Evolutionary conservation across 176 grass and related monocot species (phyloP).

Genomic region (maize (Zea mays)): DNA sequence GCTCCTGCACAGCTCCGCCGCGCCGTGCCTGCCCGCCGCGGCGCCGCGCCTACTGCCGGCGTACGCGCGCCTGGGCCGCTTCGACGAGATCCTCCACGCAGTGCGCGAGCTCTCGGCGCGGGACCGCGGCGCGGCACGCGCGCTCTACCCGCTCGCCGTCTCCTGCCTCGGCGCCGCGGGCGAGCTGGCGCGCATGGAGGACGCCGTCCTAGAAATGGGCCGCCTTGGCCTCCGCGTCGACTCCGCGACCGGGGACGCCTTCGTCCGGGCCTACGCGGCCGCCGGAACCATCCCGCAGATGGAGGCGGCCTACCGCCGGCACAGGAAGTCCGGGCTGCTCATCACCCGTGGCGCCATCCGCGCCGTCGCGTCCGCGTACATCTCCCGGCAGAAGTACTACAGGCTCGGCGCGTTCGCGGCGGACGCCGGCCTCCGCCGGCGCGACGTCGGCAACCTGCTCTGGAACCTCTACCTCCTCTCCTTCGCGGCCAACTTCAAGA

Average conservation of each 20-base stretch:
- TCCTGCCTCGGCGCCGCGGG: slow-evolving; percentile 69
- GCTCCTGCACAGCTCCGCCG: slow-evolving; percentile 71
- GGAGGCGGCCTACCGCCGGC: slow-evolving; percentile 64
- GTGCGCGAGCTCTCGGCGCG: slow-evolving; percentile 49
- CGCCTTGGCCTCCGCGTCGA: slow-evolving; percentile 55
- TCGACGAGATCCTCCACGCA: slow-evolving; percentile 55
- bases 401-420: slow-evolving; percentile 67
- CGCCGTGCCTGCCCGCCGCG: slow-evolving; percentile 40
- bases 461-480: slow-evolving; percentile 89
- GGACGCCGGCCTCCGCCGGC: slow-evolving; percentile 56
- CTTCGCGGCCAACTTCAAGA: slow-evolving; percentile 90
- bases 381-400: slow-evolving; percentile 64
- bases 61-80: slow-evolving; percentile 54
- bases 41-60: slow-evolving; percentile 53
- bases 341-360: slow-evolving; percentile 52
- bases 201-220: slow-evolving; percentile 54
- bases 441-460: slow-evolving; percentile 65
- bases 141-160: slow-evolving; percentile 59
- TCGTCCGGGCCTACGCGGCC: slow-evolving; percentile 63
- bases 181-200: slow-evolving; percentile 69
- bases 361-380: slow-evolving; percentile 62
- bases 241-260: slow-evolving; percentile 63
- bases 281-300: slow-evolving; percentile 67
- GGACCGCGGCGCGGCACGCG: slow-evolving; percentile 23
- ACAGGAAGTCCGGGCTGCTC: slow-evolving; percentile 62